These are phyloP conservation scores for Rhodotorula taiwanensis DNA, from an alignment of 768 basidiomycete genomes.

Conservation along the genomic window DNA sequence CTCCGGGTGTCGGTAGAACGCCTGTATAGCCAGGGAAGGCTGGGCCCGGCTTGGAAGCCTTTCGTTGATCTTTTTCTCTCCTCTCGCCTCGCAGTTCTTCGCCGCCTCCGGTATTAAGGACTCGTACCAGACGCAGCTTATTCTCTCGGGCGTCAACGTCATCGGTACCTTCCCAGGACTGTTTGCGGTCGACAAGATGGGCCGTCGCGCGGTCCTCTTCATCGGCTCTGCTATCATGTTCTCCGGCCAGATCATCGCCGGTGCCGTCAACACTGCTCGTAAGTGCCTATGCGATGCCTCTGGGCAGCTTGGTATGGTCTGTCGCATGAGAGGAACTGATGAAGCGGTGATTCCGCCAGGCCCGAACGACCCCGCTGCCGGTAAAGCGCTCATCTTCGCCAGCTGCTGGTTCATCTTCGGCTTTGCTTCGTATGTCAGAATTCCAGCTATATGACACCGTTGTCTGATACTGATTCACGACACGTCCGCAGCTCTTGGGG, in stretches of 20 bases:
- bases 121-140: conserved; percentile 34
- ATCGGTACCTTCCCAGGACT: conserved; percentile 31
- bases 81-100: conserved; percentile 33
- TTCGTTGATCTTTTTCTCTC: conserved; percentile 16
- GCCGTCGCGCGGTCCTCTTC: conserved; percentile 26
- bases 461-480: too few species aligned
- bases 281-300: background rate
- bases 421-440: conserved; percentile 11
- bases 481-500: background rate
- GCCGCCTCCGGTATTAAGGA: conserved; percentile 33
- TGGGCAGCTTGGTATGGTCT: too few species aligned
- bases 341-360: conserved; percentile 5
- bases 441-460: too few species aligned
- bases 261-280: conserved; percentile 3
- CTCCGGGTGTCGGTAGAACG: too few species aligned
- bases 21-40: too few species aligned
- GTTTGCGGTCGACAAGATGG: conserved; percentile 28
- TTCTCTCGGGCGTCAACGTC: conserved; percentile 30
- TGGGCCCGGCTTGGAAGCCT: too few species aligned
- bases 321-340: background rate
- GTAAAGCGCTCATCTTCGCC: conserved; percentile 35
- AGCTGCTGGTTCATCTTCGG: conserved; percentile 33
- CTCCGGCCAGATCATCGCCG: conserved; percentile 25
- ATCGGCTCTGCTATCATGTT: conserved; percentile 34
- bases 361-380: conserved; percentile 23